Evolutionary conservation across 768 basidiomycete genomes (phyloP), one percentile per base, ranked within the genome.

Genomic region (Phylloporus scabripes): DNA sequence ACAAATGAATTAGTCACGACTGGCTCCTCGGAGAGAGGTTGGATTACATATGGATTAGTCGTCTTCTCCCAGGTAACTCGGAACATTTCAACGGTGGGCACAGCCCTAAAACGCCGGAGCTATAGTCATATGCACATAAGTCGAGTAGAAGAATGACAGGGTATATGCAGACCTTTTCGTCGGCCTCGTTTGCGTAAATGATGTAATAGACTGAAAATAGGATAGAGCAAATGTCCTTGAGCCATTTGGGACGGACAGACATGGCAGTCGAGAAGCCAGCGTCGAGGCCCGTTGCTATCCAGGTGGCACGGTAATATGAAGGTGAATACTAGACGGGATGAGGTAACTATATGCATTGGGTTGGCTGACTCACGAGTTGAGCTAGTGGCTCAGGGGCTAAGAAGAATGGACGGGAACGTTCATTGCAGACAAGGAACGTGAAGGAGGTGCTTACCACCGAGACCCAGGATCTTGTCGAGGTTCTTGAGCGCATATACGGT

Each of bases 31-130:
- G 52, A 56, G 20, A 80, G 54, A 29, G 36, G 50, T 24, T 45
- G 18, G 10, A 46, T 55, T 60, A 91, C 92, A 71, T 91, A 88
- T 52, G 94, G 96, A 69, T 98, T 95, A 2, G 78, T 77, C 0
- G 92, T 91, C 74, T 99, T 99, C 69, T 95, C 94, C 96, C 96
- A 99, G 20, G 92, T 97, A 15, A 80, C 75, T 3, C 96, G 83
- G 20, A 99, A 78, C 87, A 97, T 92, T 70, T 99, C 95, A 20
- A 97, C 85, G 0, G 95, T 96, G 42, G 92, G 93, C 0, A 94
- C 81, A 20, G 95, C 92, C 60, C 96, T 77, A 64, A 89, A 97
- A 50, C 83, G 81, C 50, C 94, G 86, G 45, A 99, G 79, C 93
- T 97, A 61, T 31, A 49, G 12, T 46, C 21, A 45, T 17, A 42